Evolutionary conservation across 495 filamentous ascomycete genomes (phyloP).

Genomic region (Penicillium atrosanguineum): DNA sequence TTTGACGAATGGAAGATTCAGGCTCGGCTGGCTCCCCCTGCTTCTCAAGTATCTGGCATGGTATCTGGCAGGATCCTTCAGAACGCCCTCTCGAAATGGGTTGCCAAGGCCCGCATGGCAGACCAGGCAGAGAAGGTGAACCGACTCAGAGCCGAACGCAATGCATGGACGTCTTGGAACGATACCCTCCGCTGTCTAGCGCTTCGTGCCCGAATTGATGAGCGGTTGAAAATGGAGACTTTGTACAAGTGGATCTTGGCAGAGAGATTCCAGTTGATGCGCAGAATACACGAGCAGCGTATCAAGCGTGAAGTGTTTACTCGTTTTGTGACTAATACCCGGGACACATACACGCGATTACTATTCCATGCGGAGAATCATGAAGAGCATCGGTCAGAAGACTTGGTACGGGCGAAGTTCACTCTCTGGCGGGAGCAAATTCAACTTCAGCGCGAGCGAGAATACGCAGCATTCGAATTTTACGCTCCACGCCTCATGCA

Average conservation of each 20-base stretch:
- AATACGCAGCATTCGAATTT: slow-evolving; percentile 52
- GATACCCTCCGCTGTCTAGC: slow-evolving; percentile 58
- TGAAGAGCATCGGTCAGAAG: slow-evolving; percentile 32
- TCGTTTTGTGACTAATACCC: slow-evolving; percentile 40
- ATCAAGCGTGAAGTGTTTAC: slow-evolving; percentile 46
- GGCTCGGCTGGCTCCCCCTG: slow-evolving; percentile 47
- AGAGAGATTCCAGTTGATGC: slow-evolving; percentile 52
- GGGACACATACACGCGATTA: slow-evolving; percentile 36
- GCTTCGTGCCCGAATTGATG: slow-evolving; percentile 53
- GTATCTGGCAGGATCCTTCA: slow-evolving; percentile 49
- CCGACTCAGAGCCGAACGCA: slow-evolving; percentile 51
- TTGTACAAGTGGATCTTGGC: slow-evolving; percentile 65
- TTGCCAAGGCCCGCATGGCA: slow-evolving; percentile 44
- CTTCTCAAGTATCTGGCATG: slow-evolving; percentile 42
- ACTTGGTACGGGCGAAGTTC: slow-evolving; percentile 38
- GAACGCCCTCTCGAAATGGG: slow-evolving; percentile 52
- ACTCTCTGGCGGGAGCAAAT: slow-evolving; percentile 44
- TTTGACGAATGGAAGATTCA: slow-evolving; percentile 42
- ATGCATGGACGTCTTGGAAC: slow-evolving; percentile 65
- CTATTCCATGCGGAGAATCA: slow-evolving; percentile 37
- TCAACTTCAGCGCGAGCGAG: slow-evolving; percentile 40
- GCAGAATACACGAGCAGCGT: slow-evolving; percentile 50
- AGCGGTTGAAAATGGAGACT: slow-evolving; percentile 54
- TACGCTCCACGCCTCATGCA: slow-evolving; percentile 49
- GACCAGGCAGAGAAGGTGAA: slow-evolving; percentile 56